Conservation (phyloP, 768 basidiomycete species). For the Hypholoma sublateritium region DNA sequence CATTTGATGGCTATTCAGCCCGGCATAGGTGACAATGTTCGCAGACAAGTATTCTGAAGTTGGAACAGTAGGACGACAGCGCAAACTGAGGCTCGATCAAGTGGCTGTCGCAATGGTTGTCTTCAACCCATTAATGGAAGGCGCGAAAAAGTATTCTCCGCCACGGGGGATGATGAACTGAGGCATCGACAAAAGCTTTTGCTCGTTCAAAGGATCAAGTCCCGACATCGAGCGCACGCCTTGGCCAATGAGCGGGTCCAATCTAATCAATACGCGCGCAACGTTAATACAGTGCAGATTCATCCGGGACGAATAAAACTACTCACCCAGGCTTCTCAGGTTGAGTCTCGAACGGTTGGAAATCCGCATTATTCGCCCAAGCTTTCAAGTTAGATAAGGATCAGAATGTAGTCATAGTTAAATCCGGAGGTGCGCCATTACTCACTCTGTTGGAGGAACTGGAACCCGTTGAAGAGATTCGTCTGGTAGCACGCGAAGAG, state of each 20-base stretch:
- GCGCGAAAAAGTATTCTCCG: slow-evolving; percentile 55
- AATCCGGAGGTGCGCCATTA: not conserved
- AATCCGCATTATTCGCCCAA: slow-evolving; percentile 36
- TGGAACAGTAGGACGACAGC: no score
- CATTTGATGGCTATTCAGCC: no score
- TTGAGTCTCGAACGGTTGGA: slow-evolving; percentile 27
- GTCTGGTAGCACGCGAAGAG: slow-evolving; percentile 45
- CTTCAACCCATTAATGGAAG: slow-evolving; percentile 46
- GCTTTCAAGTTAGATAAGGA: slow-evolving; percentile 13
- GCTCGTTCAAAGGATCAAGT: slow-evolving; percentile 37
- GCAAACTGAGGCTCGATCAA: no score
- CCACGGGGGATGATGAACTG: slow-evolving; percentile 40
- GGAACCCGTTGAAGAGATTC: slow-evolving; percentile 38
- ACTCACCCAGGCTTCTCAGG: slow-evolving; percentile 30
- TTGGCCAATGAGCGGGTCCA: slow-evolving; percentile 20
- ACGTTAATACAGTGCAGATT: not conserved
- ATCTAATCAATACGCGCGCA: not conserved
- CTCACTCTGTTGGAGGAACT: slow-evolving; percentile 33
- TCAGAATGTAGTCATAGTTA: not conserved
- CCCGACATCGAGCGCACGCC: slow-evolving; percentile 27
- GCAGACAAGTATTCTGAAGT: no score
- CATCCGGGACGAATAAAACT: not conserved
- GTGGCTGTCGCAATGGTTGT: slow-evolving; percentile 23
- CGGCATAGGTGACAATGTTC: no score
- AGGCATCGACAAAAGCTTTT: slow-evolving; percentile 28